A percentile compares a stretch with the other conserved stretches of the same genome.
These are phyloP conservation scores for Salicornia ramosissima DNA, from an alignment of 148 eudicot species.

Conservation along the genomic window DNA sequence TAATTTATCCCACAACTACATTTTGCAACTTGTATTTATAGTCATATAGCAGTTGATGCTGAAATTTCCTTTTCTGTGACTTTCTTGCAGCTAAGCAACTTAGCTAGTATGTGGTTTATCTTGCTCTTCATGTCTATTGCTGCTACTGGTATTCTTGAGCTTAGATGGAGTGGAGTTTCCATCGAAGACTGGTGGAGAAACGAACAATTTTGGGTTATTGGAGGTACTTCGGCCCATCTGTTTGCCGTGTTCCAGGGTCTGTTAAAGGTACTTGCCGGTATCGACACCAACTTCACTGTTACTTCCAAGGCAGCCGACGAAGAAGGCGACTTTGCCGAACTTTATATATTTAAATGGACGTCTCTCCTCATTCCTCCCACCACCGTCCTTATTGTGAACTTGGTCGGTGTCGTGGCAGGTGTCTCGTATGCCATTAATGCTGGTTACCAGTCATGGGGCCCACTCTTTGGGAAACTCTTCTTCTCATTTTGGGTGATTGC, in stretches of 20 bases:
- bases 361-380: slow-evolving; percentile 79
- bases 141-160: slow-evolving; percentile 65
- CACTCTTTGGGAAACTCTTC: slow-evolving; percentile 75
- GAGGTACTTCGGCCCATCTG: slow-evolving; percentile 82
- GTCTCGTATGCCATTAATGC: slow-evolving; percentile 71
- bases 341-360: slow-evolving; percentile 77
- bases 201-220: slow-evolving; percentile 91
- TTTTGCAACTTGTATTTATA: no score
- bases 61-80: neutral
- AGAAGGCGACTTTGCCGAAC: slow-evolving; percentile 75
- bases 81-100: slow-evolving; percentile 66
- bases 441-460: slow-evolving; percentile 88
- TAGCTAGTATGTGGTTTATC: slow-evolving; percentile 67
- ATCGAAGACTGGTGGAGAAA: slow-evolving; percentile 93
- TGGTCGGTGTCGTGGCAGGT: slow-evolving; percentile 79
- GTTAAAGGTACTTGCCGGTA: slow-evolving; percentile 69
- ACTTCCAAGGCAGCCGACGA: slow-evolving; percentile 78
- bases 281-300: slow-evolving; percentile 84
- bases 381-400: slow-evolving; percentile 60
- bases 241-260: slow-evolving; percentile 88
- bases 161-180: slow-evolving; percentile 74
- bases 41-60: neutral
- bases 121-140: slow-evolving; percentile 70
- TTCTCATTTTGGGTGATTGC: slow-evolving; percentile 79
- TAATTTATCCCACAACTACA: no score